Conservation (phyloP, 2,329 filamentous ascomycete genomes). For the Aurifilum marmelostoma region DNA sequence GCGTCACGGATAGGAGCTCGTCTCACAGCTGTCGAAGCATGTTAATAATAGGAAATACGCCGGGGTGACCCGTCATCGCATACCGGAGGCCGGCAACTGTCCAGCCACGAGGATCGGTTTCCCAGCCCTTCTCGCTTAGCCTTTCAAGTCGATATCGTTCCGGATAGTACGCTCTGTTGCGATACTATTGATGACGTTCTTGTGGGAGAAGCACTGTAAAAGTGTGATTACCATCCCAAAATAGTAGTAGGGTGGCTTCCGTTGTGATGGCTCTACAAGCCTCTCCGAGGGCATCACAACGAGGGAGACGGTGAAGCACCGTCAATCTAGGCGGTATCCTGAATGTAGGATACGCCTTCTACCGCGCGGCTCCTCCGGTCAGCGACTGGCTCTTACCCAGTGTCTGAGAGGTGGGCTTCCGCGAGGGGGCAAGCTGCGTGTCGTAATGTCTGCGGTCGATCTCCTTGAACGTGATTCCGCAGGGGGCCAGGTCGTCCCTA, state of each 20-base stretch:
- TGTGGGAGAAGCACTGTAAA: neutral
- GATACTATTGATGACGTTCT: neutral
- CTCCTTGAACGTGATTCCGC: slow-evolving; percentile 55
- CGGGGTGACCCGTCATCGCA: neutral
- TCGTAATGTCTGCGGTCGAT: slow-evolving; percentile 59
- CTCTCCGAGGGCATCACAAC: neutral
- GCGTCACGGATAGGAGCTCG: neutral
- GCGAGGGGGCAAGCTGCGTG: slow-evolving; percentile 39
- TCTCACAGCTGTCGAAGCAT: neutral
- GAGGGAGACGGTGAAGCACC: neutral
- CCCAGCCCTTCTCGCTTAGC: neutral
- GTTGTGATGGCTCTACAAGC: neutral
- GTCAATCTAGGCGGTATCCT: neutral
- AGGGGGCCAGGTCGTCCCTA: slow-evolving; percentile 49
- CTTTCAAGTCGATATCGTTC: neutral
- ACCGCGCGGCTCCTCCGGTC: slow-evolving; percentile 17
- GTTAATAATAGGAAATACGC: neutral
- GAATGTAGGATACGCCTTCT: neutral
- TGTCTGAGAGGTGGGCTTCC: slow-evolving; percentile 24
- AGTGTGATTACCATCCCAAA: neutral
- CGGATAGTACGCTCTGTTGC: neutral
- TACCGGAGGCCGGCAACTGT: neutral
- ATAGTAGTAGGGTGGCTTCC: too few species aligned
- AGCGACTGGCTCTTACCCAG: slow-evolving; percentile 24
- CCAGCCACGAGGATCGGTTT: neutral